Percentiles rank a stretch among this genome's conserved stretches.
Conservation (phyloP, 164 flowering plant genomes). For the Magnolia officinalis region DNA sequence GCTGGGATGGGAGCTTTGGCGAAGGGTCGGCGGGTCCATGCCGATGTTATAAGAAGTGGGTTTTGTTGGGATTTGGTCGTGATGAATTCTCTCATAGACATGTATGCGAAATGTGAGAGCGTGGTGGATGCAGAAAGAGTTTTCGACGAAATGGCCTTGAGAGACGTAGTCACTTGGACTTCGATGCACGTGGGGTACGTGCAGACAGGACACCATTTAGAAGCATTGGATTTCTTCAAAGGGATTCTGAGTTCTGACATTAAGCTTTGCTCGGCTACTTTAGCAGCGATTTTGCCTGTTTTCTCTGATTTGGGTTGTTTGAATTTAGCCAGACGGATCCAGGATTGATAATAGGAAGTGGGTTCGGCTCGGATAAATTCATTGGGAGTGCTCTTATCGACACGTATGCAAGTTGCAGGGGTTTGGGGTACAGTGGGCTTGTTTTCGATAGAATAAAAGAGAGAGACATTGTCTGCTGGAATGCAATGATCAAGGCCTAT, state of each 20-base stretch:
- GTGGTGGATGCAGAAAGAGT: slow-evolving; percentile 21
- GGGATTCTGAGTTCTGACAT: slow-evolving; percentile 21
- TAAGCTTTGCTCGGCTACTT: slow-evolving; percentile 22
- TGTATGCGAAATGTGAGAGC: slow-evolving; percentile 28
- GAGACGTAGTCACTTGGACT: slow-evolving; percentile 30
- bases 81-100: slow-evolving; percentile 30
- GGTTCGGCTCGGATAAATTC: slow-evolving; percentile 22
- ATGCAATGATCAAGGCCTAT: slow-evolving; percentile 29
- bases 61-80: slow-evolving; percentile 26
- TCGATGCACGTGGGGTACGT: slow-evolving; percentile 22
- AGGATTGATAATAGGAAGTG: slow-evolving; percentile 21
- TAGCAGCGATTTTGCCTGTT: slow-evolving; percentile 26
- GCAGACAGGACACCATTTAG: slow-evolving; percentile 14
- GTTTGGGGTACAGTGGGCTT: slow-evolving; percentile 23
- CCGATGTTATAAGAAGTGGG: slow-evolving; percentile 19
- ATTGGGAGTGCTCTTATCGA: slow-evolving; percentile 27
- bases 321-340: slow-evolving; percentile 23
- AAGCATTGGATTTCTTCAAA: slow-evolving; percentile 22
- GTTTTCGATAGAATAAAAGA: slow-evolving; percentile 23
- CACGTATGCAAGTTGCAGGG: slow-evolving; percentile 25
- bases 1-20: slow-evolving; percentile 17
- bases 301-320: slow-evolving; percentile 24
- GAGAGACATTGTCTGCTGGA: slow-evolving; percentile 30
- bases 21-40: slow-evolving; percentile 21
- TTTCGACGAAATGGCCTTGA: slow-evolving; percentile 17